Percentiles rank a stretch among this genome's conserved stretches.
These are phyloP conservation scores for Lophiotrema nucula DNA, from an alignment of 495 filamentous ascomycete species.

Conservation along the genomic window DNA sequence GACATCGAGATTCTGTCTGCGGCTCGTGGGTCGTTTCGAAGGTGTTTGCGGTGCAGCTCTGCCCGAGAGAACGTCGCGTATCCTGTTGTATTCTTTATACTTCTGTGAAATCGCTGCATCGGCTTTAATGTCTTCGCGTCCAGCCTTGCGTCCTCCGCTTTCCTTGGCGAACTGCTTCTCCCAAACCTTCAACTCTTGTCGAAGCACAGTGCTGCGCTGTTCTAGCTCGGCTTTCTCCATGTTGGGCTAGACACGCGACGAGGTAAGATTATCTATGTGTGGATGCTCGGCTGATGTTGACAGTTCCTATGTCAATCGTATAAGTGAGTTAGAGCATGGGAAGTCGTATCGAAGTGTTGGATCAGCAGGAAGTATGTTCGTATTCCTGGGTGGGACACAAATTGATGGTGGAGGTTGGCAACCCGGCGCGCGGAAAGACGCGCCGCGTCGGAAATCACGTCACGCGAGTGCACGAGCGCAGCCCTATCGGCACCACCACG, in stretches of 20 bases:
- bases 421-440: conserved; percentile 17
- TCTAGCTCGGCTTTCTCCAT: conserved; percentile 22
- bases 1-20: conserved; percentile 18
- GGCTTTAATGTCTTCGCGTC: conserved; percentile 82
- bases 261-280: neutral
- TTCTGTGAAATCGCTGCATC: conserved; percentile 78
- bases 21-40: conserved; percentile 41
- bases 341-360: too few relatives aligned
- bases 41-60: conserved; percentile 43
- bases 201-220: conserved; percentile 46
- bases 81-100: conserved; percentile 84
- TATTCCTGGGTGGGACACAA: too few relatives aligned
- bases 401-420: conserved; percentile 15
- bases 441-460: conserved; percentile 17
- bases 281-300: too few relatives aligned
- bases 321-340: too few relatives aligned
- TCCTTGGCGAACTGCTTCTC: conserved; percentile 71
- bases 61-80: conserved; percentile 60
- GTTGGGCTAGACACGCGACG: neutral
- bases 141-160: conserved; percentile 73
- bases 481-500: conserved; percentile 5
- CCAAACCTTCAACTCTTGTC: conserved; percentile 80
- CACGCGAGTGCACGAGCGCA: conserved; percentile 11
- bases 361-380: too few relatives aligned
- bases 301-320: too few relatives aligned